phyloP scores from a whole-genome alignment of 805 yeast genomes.

The Teunomyces gatunensis region DNA sequence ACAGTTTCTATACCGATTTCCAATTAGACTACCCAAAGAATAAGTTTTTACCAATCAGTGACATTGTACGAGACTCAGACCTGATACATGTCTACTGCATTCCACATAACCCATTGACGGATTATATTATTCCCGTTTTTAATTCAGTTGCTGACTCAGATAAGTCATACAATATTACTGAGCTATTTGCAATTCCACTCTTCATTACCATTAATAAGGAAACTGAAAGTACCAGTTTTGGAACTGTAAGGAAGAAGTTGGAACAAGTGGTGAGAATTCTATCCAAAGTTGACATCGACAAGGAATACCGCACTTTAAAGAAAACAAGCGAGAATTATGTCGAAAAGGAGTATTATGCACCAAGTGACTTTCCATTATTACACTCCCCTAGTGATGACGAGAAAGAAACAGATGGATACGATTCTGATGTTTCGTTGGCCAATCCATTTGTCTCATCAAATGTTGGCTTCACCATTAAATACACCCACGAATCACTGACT shows the following conservation, averaged over 20 bases:
- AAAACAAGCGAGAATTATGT: slow-evolving; percentile 6
- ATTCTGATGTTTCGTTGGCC: slow-evolving; percentile 50
- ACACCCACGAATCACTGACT: not conserved
- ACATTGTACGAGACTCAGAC: slow-evolving; percentile 62
- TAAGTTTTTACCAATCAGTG: slow-evolving; percentile 61
- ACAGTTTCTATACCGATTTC: slow-evolving; percentile 67
- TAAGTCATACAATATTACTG: slow-evolving; percentile 33
- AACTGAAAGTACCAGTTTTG: slow-evolving; percentile 53
- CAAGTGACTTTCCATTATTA: slow-evolving; percentile 37
- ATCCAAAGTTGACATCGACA: slow-evolving; percentile 20
- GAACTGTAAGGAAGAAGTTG: slow-evolving; percentile 55
- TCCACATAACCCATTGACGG: slow-evolving; percentile 43
- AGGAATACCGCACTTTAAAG: slow-evolving; percentile 20
- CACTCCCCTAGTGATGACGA: slow-evolving; percentile 12
- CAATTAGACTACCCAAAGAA: slow-evolving; percentile 55
- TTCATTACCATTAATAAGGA: slow-evolving; percentile 55
- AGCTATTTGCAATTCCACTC: slow-evolving; percentile 74
- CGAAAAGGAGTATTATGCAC: slow-evolving; percentile 18
- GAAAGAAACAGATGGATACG: slow-evolving; percentile 34
- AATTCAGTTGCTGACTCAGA: slow-evolving; percentile 41
- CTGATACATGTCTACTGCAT: slow-evolving; percentile 59
- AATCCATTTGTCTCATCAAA: slow-evolving; percentile 51
- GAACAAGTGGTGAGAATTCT: slow-evolving; percentile 35
- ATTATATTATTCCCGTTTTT: slow-evolving; percentile 57
- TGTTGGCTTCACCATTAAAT: slow-evolving; percentile 47